Conservation (phyloP, 2,329 filamentous ascomycete species). For the Phialophora chinensis region DNA sequence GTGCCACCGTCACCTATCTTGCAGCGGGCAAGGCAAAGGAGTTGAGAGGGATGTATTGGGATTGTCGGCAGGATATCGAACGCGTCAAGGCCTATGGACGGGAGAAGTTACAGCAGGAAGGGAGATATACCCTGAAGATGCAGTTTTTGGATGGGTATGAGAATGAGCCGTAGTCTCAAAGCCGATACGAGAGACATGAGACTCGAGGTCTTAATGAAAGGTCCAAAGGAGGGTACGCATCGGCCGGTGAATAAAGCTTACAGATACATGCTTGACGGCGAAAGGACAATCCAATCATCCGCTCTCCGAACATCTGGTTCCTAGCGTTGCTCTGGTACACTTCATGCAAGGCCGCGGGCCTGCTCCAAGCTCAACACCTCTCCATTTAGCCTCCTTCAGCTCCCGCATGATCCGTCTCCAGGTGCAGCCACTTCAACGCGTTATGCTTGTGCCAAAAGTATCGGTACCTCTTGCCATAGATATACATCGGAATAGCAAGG, state of each 20-base stretch:
- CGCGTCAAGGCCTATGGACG: slow-evolving; percentile 21
- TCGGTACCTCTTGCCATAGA: slow-evolving; percentile 45
- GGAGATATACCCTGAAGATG: slow-evolving; percentile 25
- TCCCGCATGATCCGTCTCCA: slow-evolving; percentile 29
- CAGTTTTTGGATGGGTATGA: slow-evolving; percentile 32
- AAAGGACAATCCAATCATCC: not conserved
- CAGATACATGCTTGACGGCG: not conserved
- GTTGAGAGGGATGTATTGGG: slow-evolving; percentile 29
- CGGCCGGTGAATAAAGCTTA: too few species aligned
- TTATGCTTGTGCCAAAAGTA: slow-evolving; percentile 39
- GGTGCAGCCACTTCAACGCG: slow-evolving; percentile 20
- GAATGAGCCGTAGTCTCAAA: slow-evolving; percentile 28
- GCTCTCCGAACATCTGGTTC: not conserved
- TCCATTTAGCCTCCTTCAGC: slow-evolving; percentile 12
- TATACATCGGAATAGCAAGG: slow-evolving; percentile 45
- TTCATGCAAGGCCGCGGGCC: not conserved
- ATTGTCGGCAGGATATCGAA: slow-evolving; percentile 33
- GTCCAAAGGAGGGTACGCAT: not conserved
- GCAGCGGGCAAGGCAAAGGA: slow-evolving; percentile 30
- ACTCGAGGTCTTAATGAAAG: not conserved
- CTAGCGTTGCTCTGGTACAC: not conserved
- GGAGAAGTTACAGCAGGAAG: slow-evolving; percentile 22
- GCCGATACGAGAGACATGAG: not conserved
- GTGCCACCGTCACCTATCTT: slow-evolving; percentile 30
- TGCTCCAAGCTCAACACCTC: not conserved